Conservation (phyloP, 768 basidiomycete genomes). For the Mycena chlorophos region DNA sequence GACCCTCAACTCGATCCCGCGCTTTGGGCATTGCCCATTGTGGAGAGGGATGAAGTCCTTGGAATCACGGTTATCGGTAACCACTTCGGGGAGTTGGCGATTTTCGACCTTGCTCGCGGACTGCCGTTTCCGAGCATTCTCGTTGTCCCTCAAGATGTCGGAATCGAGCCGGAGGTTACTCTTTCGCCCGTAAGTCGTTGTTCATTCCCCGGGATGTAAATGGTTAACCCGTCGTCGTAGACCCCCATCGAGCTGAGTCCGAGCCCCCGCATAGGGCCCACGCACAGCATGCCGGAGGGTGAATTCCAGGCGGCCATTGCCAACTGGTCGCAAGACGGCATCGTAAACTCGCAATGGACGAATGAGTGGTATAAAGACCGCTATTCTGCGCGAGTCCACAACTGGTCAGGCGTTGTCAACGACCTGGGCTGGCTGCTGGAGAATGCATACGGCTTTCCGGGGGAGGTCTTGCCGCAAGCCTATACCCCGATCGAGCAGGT, state of each 20-base stretch:
- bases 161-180: not conserved
- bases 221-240: not conserved
- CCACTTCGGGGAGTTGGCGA: constrained; percentile 16
- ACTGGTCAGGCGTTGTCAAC: not conserved
- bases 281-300: not conserved
- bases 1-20: constrained; percentile 4
- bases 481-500: not conserved
- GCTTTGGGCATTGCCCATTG: constrained; percentile 7
- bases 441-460: not conserved
- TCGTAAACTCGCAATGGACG: not conserved
- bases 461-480: not conserved
- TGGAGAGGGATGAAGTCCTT: constrained; percentile 16
- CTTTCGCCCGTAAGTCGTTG: not conserved
- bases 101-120: constrained; percentile 5
- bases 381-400: not conserved
- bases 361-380: not conserved
- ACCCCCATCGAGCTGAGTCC: not conserved
- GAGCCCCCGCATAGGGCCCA: not conserved
- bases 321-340: not conserved
- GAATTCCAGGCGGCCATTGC: not conserved
- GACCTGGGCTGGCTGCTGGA: not conserved
- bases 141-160: not conserved
- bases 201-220: not conserved
- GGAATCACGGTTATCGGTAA: constrained; percentile 17
- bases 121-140: not conserved